These are phyloP conservation scores for Falciphora oryzae DNA, from an alignment of 2,329 filamentous ascomycete genomes.

Conservation along the genomic window DNA sequence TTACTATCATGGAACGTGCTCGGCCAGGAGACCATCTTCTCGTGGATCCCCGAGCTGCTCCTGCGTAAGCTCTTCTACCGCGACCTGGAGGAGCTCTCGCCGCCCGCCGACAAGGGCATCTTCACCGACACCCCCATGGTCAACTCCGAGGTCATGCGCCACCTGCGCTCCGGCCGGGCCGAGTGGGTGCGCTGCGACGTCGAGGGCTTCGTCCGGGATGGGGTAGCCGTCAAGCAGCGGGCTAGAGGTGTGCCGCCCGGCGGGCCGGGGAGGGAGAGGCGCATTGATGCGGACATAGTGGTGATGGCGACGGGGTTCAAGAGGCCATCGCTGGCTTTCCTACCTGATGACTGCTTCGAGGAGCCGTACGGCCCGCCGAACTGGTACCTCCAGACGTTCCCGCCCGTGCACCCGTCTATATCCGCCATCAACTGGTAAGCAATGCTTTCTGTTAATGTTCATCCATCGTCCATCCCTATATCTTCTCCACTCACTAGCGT, in stretches of 20 bases:
- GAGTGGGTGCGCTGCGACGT: conserved; percentile 82
- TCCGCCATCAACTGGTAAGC: conserved; percentile 64
- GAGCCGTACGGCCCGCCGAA: conserved; percentile 71
- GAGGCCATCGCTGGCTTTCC: conserved; percentile 65
- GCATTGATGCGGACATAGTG: conserved; percentile 67
- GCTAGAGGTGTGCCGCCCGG: conserved; percentile 66
- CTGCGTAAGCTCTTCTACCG: conserved; percentile 78
- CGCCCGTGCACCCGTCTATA: conserved; percentile 64
- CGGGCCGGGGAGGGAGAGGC: conserved; percentile 63
- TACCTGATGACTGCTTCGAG: conserved; percentile 66
- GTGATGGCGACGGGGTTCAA: conserved; percentile 82
- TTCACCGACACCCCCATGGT: conserved; percentile 85
- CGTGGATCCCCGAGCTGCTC: conserved; percentile 71
- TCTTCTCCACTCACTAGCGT: conserved; percentile 1
- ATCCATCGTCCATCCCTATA: neutral
- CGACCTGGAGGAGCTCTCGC: conserved; percentile 65
- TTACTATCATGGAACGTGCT: conserved; percentile 74
- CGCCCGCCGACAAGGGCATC: conserved; percentile 62
- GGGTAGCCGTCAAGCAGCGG: conserved; percentile 67
- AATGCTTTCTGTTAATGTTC: too few relatives aligned
- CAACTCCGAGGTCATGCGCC: conserved; percentile 70
- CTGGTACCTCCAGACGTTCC: conserved; percentile 87
- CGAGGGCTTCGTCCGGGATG: conserved; percentile 53
- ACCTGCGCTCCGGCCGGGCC: conserved; percentile 61
- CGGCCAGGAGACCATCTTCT: conserved; percentile 68